Conservation (phyloP, 805 yeast genomes). For the Debaryomyces maramus region DNA sequence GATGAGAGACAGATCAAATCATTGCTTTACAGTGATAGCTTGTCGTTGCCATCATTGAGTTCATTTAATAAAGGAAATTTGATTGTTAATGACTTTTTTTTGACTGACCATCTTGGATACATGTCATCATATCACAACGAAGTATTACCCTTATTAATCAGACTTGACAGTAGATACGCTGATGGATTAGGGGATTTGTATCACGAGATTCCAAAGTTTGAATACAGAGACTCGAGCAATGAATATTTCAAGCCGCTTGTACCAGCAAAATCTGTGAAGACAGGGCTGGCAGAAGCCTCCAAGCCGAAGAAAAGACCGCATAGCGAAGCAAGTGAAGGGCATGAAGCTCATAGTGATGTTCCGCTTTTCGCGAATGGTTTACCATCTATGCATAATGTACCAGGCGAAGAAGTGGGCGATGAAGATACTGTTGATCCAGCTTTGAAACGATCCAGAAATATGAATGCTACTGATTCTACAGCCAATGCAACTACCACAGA, state of each 20-base stretch:
- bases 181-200: slow-evolving; percentile 33
- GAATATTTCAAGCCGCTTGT: slow-evolving; percentile 28
- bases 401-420: slow-evolving; percentile 7
- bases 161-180: slow-evolving; percentile 25
- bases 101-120: slow-evolving; percentile 33
- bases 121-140: slow-evolving; percentile 41
- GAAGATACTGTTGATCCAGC: slow-evolving; percentile 32
- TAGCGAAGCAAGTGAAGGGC: background rate
- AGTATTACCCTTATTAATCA: slow-evolving; percentile 30
- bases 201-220: slow-evolving; percentile 32
- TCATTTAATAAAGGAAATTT: slow-evolving; percentile 33
- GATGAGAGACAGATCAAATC: slow-evolving; percentile 34
- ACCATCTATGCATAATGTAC: slow-evolving; percentile 4
- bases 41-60: slow-evolving; percentile 29
- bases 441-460: slow-evolving; percentile 21
- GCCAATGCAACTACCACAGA: slow-evolving; percentile 16
- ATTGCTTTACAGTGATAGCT: slow-evolving; percentile 29
- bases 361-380: slow-evolving; percentile 8
- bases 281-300: slow-evolving; percentile 6
- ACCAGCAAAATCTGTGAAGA: slow-evolving; percentile 17
- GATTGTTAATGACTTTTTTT: slow-evolving; percentile 37
- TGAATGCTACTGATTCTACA: background rate
- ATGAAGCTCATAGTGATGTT: slow-evolving; percentile 7
- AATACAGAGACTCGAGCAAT: slow-evolving; percentile 27
- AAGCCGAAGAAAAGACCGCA: slow-evolving; percentile 14